Evolutionary conservation across 2,329 filamentous ascomycete species (phyloP), one percentile per base, ranked within the genome.

Genomic region (Fusarium nematophilum): DNA sequence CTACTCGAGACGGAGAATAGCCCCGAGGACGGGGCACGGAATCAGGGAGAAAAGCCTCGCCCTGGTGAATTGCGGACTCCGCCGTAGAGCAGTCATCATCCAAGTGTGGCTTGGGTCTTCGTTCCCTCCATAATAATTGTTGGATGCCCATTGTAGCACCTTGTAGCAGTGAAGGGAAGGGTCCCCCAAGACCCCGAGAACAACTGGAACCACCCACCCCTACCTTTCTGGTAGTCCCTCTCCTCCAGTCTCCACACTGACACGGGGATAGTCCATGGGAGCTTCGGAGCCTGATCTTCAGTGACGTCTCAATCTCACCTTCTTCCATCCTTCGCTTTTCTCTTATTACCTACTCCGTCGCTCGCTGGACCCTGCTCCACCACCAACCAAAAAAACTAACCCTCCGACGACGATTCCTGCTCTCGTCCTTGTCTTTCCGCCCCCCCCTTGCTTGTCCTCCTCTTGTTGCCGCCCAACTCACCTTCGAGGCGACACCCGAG

Each of bases 201-300:
- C n/a, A 21, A 21, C 21, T n/a, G n/a, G n/a, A 21, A 21, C 21
- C 21, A 21, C 21, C 21, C 21, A 6, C 21, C 21, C 21, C 21
- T 21, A 4, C 21, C 21, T 21, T 21, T 21, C 21, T 21, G 21
- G 21, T 21, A 21, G 21, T 21, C 21, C 6, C 21, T 37, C 10
- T 31, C 13, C 43, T 29, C 21, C 44, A 17, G 17, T 36, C 27
- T 26, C 29, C 27, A 34, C 38, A 51, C 46, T 42, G 30, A 50
- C 33, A 34, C 45, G 36, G 37, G 37, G 38, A 54, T 38, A 33
- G 47, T 38, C 38, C 29, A 57, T 54, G 63, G 54, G 18, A 58
- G 57, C 62, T 65, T 59, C 40, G 60, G 60, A 68, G 57, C 65
- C 64, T 67, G 63, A 68, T 68, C 60, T 63, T 55, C 55, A 63